Percentiles rank a stretch among this genome's conserved stretches.
Conservation (phyloP, 176 grass and related monocot genomes). For the Carex pumila region DNA sequence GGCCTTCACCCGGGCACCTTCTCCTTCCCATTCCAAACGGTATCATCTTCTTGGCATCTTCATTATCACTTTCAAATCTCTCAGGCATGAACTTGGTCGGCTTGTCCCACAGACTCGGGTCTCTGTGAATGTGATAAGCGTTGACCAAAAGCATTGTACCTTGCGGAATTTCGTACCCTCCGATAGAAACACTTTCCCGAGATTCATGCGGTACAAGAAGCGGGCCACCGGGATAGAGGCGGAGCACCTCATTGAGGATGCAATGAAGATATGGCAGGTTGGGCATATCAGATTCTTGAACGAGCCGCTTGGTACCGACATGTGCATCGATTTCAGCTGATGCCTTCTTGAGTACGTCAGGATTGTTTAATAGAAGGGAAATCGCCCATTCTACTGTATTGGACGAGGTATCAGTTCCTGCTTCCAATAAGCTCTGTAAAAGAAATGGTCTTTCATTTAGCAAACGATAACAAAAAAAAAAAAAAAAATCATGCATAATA, state of each 20-base stretch:
- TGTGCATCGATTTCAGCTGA: neutral
- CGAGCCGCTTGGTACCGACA: neutral
- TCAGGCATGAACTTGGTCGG: slow-evolving; percentile 5
- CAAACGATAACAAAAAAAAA: too few relatives aligned
- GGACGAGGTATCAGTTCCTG: slow-evolving; percentile 20
- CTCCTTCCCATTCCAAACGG: slow-evolving; percentile 38
- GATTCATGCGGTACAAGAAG: neutral
- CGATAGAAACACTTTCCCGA: neutral
- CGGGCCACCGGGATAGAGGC: neutral
- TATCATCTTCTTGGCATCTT: neutral
- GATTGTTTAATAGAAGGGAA: neutral
- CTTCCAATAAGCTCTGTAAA: slow-evolving; percentile 20
- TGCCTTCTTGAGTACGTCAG: neutral
- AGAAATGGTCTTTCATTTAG: too few relatives aligned
- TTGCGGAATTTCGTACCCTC: neutral
- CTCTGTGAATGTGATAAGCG: slow-evolving; percentile 3
- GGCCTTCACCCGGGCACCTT: neutral
- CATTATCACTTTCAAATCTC: neutral
- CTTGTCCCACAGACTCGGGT: neutral
- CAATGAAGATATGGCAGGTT: neutral
- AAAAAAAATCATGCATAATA: neutral
- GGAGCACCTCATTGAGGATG: neutral
- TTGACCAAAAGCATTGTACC: slow-evolving; percentile 14
- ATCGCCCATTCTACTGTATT: slow-evolving; percentile 11
- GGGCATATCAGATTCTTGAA: neutral